Conservation (phyloP, 345 rosid genomes). For the Nasturtium officinale region DNA sequence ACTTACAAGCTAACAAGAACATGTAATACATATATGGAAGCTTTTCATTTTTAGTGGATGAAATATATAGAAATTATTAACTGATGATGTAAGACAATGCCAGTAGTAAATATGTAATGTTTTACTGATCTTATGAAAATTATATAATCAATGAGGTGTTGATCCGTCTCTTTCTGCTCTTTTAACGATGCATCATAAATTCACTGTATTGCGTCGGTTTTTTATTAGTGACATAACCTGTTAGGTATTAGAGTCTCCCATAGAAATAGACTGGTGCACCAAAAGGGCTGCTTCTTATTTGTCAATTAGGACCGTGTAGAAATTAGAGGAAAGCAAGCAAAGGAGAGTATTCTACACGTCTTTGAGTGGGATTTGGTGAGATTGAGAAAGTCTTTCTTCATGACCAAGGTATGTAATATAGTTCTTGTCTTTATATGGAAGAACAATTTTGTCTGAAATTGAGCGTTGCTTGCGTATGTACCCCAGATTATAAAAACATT, state of each 20-base stretch:
- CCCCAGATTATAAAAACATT: slow-evolving; percentile 22
- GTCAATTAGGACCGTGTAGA: slow-evolving; percentile 31
- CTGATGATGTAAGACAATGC: slow-evolving; percentile 27
- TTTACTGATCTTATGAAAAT: not conserved
- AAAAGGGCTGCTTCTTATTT: slow-evolving; percentile 34
- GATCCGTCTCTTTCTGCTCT: not conserved
- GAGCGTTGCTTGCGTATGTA: slow-evolving; percentile 38
- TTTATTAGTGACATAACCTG: slow-evolving; percentile 28
- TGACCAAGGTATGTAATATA: slow-evolving; percentile 42
- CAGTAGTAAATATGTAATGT: slow-evolving; percentile 1
- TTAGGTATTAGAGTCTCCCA: slow-evolving; percentile 26
- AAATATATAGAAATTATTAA: not conserved
- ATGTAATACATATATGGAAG: not conserved
- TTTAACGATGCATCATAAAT: not conserved
- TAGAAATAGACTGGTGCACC: slow-evolving; percentile 24
- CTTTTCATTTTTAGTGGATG: not conserved
- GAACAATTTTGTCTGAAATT: slow-evolving; percentile 22
- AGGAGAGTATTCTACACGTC: slow-evolving; percentile 37
- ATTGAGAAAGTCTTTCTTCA: slow-evolving; percentile 40
- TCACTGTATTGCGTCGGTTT: slow-evolving; percentile 12
- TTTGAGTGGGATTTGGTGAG: slow-evolving; percentile 44
- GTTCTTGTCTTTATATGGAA: slow-evolving; percentile 24
- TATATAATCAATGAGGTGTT: not conserved
- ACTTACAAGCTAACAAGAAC: too few relatives aligned
- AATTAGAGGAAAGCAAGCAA: slow-evolving; percentile 27